Base-by-base conservation (phyloP, 2,329 filamentous ascomycete species). In the Fusarium nodosum region DNA sequence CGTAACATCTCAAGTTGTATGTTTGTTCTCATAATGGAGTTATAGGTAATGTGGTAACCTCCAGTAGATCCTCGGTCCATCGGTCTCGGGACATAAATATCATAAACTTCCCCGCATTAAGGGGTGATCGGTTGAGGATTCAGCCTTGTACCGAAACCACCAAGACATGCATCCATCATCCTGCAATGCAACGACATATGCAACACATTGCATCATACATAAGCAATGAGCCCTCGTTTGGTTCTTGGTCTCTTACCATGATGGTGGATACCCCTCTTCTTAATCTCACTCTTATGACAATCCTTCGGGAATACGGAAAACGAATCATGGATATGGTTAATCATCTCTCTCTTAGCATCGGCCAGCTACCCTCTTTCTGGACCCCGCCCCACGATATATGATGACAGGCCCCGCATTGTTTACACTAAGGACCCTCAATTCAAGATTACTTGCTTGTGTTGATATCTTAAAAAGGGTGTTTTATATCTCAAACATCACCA, bases 321-420 rank as follows among this genome's bases (percentile, higher is more conserved):
- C 28, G 60, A 8, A n/a, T 41, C 45, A 58, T 58, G 38, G 31
- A 65, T 60, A 41, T 9, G 61, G 60, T 20, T 56, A 65, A 64
- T 31, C 20, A 45, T 41, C 41, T 26, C 7, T 31, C 26, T 20
- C n/a, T 42, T 54, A 68, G 58, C 55, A 58, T 59, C 64, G 64
- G 63, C 45, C 63, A 36, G 61, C 31, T 30, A 48, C 31, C 41
- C 42, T 38, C 34, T 54, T 66, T 65, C 38, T 54, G 15, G 41
- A 53, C 67, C 55, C 64, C 67, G 55, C 64, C 59, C 46, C 41
- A 47, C 36, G 46, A 60, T 30, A 51, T 51, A 51, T 51, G 18
- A 39, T 65, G 33, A n/a, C 10, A 16, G n/a, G 67, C 63, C 67
- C 67, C 66, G 61, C 66, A 70, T 48, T 20, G 26, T 36, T n/a